Percentiles rank a stretch among this genome's conserved stretches.
Evolutionary conservation across 257 asterid species (phyloP).

Genomic region (Ilex asprella): DNA sequence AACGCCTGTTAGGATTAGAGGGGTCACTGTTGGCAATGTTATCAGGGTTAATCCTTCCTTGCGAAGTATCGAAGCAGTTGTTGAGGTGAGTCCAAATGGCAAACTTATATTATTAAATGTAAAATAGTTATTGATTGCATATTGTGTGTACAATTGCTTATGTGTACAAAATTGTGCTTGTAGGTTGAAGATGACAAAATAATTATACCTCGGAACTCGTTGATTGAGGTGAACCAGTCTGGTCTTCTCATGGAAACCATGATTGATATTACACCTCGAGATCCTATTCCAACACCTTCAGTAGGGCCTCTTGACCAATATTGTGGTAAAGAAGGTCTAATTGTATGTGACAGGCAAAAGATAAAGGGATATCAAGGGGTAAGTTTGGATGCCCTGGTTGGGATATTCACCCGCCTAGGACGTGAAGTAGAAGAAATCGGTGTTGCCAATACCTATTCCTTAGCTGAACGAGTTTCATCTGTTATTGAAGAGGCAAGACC

Average conservation of each 20-base stretch:
- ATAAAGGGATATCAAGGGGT: constrained; percentile 85
- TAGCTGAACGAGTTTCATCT: constrained; percentile 69
- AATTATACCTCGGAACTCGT: constrained; percentile 79
- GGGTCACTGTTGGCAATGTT: constrained; percentile 85
- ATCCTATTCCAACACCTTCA: constrained; percentile 77
- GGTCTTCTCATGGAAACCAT: constrained; percentile 99
- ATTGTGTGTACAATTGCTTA: background rate
- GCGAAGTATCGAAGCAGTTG: constrained; percentile 74
- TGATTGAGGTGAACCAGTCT: constrained; percentile 94
- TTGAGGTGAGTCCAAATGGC: constrained; percentile 50
- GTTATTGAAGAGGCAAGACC: constrained; percentile 81
- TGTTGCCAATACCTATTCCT: constrained; percentile 53
- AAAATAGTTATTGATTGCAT: background rate
- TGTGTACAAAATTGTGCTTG: constrained; percentile 3
- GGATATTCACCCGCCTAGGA: constrained; percentile 94
- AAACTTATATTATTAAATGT: background rate
- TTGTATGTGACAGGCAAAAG: constrained; percentile 85
- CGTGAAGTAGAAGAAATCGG: constrained; percentile 91
- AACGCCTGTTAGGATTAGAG: constrained; percentile 91
- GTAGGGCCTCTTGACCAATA: constrained; percentile 77
- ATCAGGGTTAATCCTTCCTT: constrained; percentile 83
- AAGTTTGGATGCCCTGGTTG: constrained; percentile 94
- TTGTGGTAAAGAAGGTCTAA: constrained; percentile 78
- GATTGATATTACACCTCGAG: constrained; percentile 84
- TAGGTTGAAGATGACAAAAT: constrained; percentile 90